These are phyloP conservation scores for Lactarius evosmus DNA, from an alignment of 768 basidiomycete species.

Conservation along the genomic window DNA sequence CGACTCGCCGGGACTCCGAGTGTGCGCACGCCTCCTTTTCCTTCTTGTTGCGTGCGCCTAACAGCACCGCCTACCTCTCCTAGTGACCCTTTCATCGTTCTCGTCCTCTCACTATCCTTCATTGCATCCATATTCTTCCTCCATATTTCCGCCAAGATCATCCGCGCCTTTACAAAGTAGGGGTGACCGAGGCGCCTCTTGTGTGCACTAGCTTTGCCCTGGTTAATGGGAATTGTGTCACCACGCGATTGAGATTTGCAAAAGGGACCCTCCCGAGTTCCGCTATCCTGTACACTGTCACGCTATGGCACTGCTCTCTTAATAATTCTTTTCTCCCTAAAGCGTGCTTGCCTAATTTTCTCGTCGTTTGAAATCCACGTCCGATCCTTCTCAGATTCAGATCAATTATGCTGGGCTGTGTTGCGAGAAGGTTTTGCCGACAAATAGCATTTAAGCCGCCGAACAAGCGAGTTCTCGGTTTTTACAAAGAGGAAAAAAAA, in stretches of 20 bases:
- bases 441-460: slow-evolving; percentile 17
- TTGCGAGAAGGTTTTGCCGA: slow-evolving; percentile 3
- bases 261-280: not conserved
- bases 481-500: not conserved
- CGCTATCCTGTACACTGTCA: slow-evolving; percentile 13
- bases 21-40: slow-evolving; percentile 57
- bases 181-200: not conserved
- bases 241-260: not conserved
- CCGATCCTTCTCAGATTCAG: not conserved
- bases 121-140: slow-evolving; percentile 99
- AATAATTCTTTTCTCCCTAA: slow-evolving; percentile 2
- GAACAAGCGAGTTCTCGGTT: slow-evolving; percentile 3
- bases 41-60: not conserved
- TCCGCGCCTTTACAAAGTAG: slow-evolving; percentile 68
- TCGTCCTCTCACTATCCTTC: slow-evolving; percentile 93
- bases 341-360: not conserved
- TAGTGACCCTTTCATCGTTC: slow-evolving; percentile 95
- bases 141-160: slow-evolving; percentile 93
- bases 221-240: not conserved
- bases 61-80: slow-evolving; percentile 6
- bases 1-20: slow-evolving; percentile 93
- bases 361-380: not conserved
- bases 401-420: not conserved
- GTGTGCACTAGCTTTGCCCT: not conserved
- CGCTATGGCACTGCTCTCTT: not conserved